Base-by-base conservation (phyloP, 139 green algal species). In the Nannochloris sp. region DNA sequence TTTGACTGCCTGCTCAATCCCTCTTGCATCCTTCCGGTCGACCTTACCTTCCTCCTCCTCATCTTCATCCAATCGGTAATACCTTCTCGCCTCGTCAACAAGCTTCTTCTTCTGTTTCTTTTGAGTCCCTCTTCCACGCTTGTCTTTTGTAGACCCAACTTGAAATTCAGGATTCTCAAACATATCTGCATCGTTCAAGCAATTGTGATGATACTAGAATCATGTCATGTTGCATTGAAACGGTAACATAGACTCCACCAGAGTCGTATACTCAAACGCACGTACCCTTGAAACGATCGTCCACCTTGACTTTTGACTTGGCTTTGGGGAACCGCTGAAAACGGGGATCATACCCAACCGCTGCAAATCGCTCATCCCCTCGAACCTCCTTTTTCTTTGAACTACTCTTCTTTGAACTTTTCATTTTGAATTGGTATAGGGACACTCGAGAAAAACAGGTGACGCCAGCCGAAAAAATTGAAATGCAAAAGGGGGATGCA, bases 151-250 rank as follows among this genome's bases (percentile, higher is more conserved):
- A 10, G 50, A 58, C 7, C 61, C 54, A 4, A 71, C 64, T 51
- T 85, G 74, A 54, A 92, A 95, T 34, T 73, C 74, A 4, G 75
- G 66, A 58, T 96, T 83, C 21, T 73, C 74, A 72, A 97, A 96
- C 88, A 96, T 94, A 60, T 73, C 81, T 88, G 78, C 21, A 16
- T 2, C 1, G 7, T 5, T 4, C 27, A 29, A 29, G 24, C 24
- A 27, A 4, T 27, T 3, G 24, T 27, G n/a, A n/a, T n/a, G n/a
- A n/a, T n/a, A n/a, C n/a, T n/a, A n/a, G n/a, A n/a, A n/a, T n/a
- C n/a, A n/a, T n/a, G n/a, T n/a, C n/a, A n/a, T n/a, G 24, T 27
- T 4, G 2, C 24, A 27, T 27, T 4, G 27, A 29, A 0, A 29
- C 0, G 27, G 0, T 29, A 4, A 7, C 3, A 7, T 4, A 29